phyloP scores from a whole-genome alignment of 495 filamentous ascomycete species.

The Oidiodendron maius region DNA sequence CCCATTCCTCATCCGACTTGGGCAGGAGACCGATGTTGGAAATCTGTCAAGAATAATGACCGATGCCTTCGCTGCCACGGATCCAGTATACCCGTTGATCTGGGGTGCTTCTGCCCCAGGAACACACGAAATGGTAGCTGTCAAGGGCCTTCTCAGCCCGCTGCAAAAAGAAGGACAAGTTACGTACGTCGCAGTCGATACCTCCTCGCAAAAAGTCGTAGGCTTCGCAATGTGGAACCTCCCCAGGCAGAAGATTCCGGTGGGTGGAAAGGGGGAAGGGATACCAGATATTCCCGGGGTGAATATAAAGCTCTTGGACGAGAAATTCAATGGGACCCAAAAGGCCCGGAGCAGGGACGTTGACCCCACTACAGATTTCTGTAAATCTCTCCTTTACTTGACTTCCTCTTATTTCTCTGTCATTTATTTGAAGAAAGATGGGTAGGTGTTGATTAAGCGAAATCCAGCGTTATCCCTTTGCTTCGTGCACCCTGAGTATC shows the following conservation, averaged over 20 bases:
- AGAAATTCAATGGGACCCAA: background rate
- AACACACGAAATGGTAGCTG: constrained; percentile 1
- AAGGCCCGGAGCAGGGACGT: background rate
- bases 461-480: constrained; percentile 2
- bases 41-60: constrained; percentile 5
- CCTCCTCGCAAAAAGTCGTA: background rate
- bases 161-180: constrained; percentile 2
- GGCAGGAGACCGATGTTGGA: constrained; percentile 1
- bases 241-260: background rate
- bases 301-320: constrained; percentile 5
- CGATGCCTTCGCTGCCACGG: constrained; percentile 3
- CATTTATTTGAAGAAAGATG: background rate
- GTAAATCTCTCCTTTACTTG: background rate
- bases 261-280: background rate
- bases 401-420: background rate
- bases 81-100: constrained; percentile 7
- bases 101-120: background rate
- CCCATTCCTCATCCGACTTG: constrained; percentile 2
- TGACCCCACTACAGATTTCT: constrained; percentile 2
- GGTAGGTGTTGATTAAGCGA: background rate
- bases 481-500: constrained; percentile 31
- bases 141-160: constrained; percentile 3
- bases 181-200: constrained; percentile 8
- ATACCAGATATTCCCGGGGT: constrained; percentile 3
- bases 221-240: constrained; percentile 8